Conservation (phyloP, 805 yeast species). For the Starmerella sirachaensis region DNA sequence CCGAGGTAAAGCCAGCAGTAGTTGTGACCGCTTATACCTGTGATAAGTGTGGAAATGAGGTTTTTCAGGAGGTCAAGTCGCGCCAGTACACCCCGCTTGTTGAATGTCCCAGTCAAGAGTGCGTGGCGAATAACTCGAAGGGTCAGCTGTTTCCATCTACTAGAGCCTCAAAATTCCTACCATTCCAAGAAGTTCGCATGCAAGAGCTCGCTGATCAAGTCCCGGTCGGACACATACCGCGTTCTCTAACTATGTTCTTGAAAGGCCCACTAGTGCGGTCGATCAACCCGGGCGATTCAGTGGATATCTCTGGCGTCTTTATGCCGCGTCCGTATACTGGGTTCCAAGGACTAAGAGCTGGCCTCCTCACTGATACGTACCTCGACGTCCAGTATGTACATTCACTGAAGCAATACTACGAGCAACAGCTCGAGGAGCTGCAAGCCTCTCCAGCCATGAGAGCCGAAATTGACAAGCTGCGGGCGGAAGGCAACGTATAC, state of each 20-base stretch:
- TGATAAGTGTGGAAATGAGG: slow-evolving; percentile 93
- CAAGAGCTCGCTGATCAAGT: slow-evolving; percentile 95
- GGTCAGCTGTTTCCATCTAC: slow-evolving; percentile 89
- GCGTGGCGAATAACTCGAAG: slow-evolving; percentile 64
- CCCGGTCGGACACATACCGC: slow-evolving; percentile 95
- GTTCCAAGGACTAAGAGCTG: slow-evolving; percentile 82
- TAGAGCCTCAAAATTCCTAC: slow-evolving; percentile 87
- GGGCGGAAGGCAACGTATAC: slow-evolving; percentile 58
- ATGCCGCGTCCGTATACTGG: slow-evolving; percentile 96
- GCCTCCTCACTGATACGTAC: slow-evolving; percentile 85
- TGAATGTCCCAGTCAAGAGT: slow-evolving; percentile 75
- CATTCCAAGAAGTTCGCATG: slow-evolving; percentile 89
- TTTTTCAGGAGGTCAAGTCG: slow-evolving; percentile 85
- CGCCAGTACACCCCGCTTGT: slow-evolving; percentile 74
- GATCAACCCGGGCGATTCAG: slow-evolving; percentile 87
- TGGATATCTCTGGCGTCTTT: slow-evolving; percentile 83
- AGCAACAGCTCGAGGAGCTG: slow-evolving; percentile 40
- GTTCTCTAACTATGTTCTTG: slow-evolving; percentile 74
- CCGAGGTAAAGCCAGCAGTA: slow-evolving; percentile 91
- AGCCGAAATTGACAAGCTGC: slow-evolving; percentile 43
- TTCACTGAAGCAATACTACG: slow-evolving; percentile 81
- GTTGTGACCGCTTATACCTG: slow-evolving; percentile 91
- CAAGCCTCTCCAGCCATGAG: slow-evolving; percentile 34
- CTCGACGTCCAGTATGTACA: slow-evolving; percentile 73
- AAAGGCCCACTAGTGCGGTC: slow-evolving; percentile 83